These are phyloP conservation scores for Crotalaria pallida DNA, from an alignment of 306 rosid species.

Conservation along the genomic window DNA sequence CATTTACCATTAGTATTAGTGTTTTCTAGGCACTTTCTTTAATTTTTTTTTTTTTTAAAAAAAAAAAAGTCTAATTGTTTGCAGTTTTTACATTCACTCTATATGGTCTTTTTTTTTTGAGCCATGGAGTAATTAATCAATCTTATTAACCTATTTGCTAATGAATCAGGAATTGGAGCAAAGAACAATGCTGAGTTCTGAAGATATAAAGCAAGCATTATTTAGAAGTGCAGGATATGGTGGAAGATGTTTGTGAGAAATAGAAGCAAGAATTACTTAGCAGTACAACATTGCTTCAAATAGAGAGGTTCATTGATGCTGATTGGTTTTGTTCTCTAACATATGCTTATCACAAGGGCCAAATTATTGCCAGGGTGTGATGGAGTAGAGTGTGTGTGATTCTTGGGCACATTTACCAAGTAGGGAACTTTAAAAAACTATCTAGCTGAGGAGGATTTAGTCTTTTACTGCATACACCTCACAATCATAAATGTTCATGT, in stretches of 20 bases:
- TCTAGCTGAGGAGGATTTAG: background rate
- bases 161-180: slow-evolving; percentile 49
- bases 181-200: slow-evolving; percentile 38
- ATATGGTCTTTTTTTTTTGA: background rate
- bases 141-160: slow-evolving; percentile 1
- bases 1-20: background rate
- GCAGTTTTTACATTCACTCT: background rate
- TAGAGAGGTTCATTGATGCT: background rate
- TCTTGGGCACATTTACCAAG: slow-evolving; percentile 15
- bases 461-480: background rate
- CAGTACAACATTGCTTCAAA: slow-evolving; percentile 16
- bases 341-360: background rate
- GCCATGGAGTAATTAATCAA: background rate
- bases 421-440: background rate
- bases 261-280: background rate
- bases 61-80: background rate
- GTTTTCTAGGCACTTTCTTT: background rate
- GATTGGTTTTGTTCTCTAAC: slow-evolving; percentile 9
- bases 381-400: slow-evolving; percentile 8
- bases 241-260: slow-evolving; percentile 73
- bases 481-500: slow-evolving; percentile 6
- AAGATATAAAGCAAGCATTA: slow-evolving; percentile 73
- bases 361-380: background rate
- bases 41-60: too few species aligned
- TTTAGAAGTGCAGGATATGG: slow-evolving; percentile 93